Base-by-base conservation (phyloP, 441 rosid species). In the Aquilaria agallochum region DNA sequence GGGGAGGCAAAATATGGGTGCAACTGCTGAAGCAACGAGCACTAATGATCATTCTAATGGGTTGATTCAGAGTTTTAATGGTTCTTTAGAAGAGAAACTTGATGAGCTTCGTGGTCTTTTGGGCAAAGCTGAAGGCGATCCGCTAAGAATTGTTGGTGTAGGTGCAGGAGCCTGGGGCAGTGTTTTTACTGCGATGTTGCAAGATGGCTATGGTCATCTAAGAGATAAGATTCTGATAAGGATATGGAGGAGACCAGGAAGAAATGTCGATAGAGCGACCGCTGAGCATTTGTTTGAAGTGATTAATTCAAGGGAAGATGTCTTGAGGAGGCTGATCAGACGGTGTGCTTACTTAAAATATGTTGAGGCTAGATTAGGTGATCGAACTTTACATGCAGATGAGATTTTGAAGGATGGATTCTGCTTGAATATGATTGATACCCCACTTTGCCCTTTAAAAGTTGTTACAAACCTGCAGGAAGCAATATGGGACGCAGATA, bases 161-260 rank as follows among this genome's bases (percentile, higher is more conserved):
- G 99, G 99, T 44, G 98, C 97, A 1, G 98, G 99, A 61, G 99
- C 98, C 60, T 95, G 99, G 98, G 98, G 98, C 30, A 92, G 98
- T 71, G 99, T 92, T 47, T 95, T 92, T 67, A 78, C 90, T 65
- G 96, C 99, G 40, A 75, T 89, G 79, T 68, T 95, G 64, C 99
- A 95, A 75, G 96, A 92, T 27, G 77, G 84, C 68, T 95, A 89
- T 64, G 95, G 98, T 61, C 77, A 86, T 49, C 76, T 88, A 33
- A 78, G 98, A 27, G 91, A 92, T 13, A 95, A 95, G 91, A 84
- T 89, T 64, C 82, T 79, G 55, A 86, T 95, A 53, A 82, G 97
- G 76, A 86, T 92, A 64, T 95, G 99, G 99, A 86, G 99, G 68
- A 86, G 99, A 69, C 78, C 97, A 15, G 96, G 96, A 13, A 83